Evolutionary conservation across 2,329 filamentous ascomycete species (phyloP), one percentile per base, ranked within the genome.

Genomic region (Hypoxylon sp.): DNA sequence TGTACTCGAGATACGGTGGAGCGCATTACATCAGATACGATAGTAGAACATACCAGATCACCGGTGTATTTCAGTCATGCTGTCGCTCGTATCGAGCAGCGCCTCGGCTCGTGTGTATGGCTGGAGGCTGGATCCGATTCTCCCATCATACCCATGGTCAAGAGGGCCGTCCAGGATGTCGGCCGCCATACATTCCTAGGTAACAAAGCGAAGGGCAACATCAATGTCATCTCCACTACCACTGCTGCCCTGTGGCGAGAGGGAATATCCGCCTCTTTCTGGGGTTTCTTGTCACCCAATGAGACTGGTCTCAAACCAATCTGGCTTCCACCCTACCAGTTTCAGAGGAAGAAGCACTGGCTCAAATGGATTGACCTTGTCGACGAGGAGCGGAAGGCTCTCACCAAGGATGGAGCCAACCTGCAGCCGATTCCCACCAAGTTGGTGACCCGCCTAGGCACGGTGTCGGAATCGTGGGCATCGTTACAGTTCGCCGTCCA

Each of bases 81-180:
- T 1, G 55, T 73, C 1, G 49, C 62, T 17, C 60, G 72, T 2
- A 57, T 73, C n/a, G 48, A 58, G 10, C 24, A 58, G 1, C 43
- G 60, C 6, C 61, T 69, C 9, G 55, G 60, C 0, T 23, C 51
- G 1, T 67, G 63, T 20, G 59, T 69, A 13, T 77, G 67, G 67
- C 60, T 77, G 4, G 74, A 77, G 48, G 73, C 73, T 6, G 74
- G 74, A 2, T 60, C 64, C 4, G 52, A 58, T 15, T 67, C 69
- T 7, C 62, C 66, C 1, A 59, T 67, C 6, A 53, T 62, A 5
- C 47, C 66, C 5, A 68, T 73, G 63, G 17, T 31, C 3, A 47
- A 43, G 23, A 45, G 45, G 8, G 47, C 43, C 2, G 15, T 49
- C 11, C 21, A 31, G 10, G 38, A 50, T 23, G 4, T 29, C 37